Evolutionary conservation across 2,329 filamentous ascomycete species (phyloP), one percentile per base, ranked within the genome.

Genomic region (Chaetothyriales sp.): DNA sequence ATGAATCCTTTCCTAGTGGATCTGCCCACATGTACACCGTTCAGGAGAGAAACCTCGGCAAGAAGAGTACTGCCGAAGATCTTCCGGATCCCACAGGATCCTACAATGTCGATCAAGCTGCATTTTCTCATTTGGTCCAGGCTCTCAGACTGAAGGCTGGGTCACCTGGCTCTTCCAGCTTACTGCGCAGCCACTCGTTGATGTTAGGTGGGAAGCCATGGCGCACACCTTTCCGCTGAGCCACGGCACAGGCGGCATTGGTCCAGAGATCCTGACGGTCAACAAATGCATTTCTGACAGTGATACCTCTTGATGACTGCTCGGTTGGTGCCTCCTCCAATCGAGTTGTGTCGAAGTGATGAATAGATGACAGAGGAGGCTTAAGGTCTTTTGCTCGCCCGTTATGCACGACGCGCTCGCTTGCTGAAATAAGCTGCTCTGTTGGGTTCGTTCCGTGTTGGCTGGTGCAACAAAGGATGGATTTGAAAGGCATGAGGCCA

Each of bases 241-340:
- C 46, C 9, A 53, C 25, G 25, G 51, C 43, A 43, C 39, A 22
- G 7, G 51, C 48, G 15, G 51, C 36, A 18, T 26, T 28, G 44
- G 45, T 36, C 48, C 47, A 50, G 36, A 53, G 49, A 43, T 50
- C 48, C 20, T 53, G 51, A 18, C 43, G 44, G 28, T 28, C 49
- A 18, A 53, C 32, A 43, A 53, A 53, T 3, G n/a, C 42, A 12
- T 53, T 49, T 49, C 46, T 20, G 18, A 45, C 28, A 44, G 15
- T 44, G 44, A 22, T 42, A n/a, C 25, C 46, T 42, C 51, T 22
- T 22, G 18, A 47, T 44, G 18, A 50, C 46, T 20, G 12, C 32
- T 9, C 15, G 19, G n/a, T 28, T 5, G 32, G n/a, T 18, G 36
- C 10, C 36, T n/a, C 44, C 26, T n/a, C 44, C 26, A 10, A 15